A percentile compares a stretch with the other conserved stretches of the same genome.
phyloP scores from a whole-genome alignment of 495 filamentous ascomycete species.

The Darksidea phi region DNA sequence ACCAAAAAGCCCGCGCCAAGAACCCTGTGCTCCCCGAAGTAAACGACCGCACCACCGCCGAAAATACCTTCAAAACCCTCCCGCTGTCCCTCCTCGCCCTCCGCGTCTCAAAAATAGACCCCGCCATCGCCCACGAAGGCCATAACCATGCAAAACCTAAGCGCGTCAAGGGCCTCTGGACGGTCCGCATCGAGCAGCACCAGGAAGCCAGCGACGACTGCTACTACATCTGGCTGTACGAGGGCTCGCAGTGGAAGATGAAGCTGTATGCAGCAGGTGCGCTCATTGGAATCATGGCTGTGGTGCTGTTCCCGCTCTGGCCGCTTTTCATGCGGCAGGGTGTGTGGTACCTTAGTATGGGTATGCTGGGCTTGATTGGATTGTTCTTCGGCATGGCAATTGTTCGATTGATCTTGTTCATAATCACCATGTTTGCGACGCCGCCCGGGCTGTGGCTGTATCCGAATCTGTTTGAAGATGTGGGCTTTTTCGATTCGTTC shows the following conservation, averaged over 20 bases:
- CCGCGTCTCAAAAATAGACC: slow-evolving; percentile 82
- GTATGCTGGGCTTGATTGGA: slow-evolving; percentile 84
- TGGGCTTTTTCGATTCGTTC: slow-evolving; percentile 97
- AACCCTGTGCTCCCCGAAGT: slow-evolving; percentile 86
- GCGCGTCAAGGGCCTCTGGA: slow-evolving; percentile 93
- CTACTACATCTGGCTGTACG: slow-evolving; percentile 97
- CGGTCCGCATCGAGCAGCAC: slow-evolving; percentile 92
- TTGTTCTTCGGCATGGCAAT: slow-evolving; percentile 98
- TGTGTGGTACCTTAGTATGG: slow-evolving; percentile 97
- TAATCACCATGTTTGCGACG: slow-evolving; percentile 78
- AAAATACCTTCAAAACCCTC: slow-evolving; percentile 92
- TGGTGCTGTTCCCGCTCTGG: slow-evolving; percentile 97
- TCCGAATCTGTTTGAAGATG: slow-evolving; percentile 97
- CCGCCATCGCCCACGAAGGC: slow-evolving; percentile 61
- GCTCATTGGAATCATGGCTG: slow-evolving; percentile 73
- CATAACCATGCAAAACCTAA: slow-evolving; percentile 77
- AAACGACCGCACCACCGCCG: slow-evolving; percentile 77
- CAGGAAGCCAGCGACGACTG: slow-evolving; percentile 87
- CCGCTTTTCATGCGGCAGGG: slow-evolving; percentile 85
- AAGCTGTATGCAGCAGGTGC: slow-evolving; percentile 86
- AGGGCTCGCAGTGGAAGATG: slow-evolving; percentile 88
- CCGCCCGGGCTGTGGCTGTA: slow-evolving; percentile 94
- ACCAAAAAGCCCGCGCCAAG: slow-evolving; percentile 82
- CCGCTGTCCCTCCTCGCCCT: slow-evolving; percentile 93
- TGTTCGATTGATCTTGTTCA: slow-evolving; percentile 93